Conservation (phyloP, 306 rosid species). For the Datisca glomerata region DNA sequence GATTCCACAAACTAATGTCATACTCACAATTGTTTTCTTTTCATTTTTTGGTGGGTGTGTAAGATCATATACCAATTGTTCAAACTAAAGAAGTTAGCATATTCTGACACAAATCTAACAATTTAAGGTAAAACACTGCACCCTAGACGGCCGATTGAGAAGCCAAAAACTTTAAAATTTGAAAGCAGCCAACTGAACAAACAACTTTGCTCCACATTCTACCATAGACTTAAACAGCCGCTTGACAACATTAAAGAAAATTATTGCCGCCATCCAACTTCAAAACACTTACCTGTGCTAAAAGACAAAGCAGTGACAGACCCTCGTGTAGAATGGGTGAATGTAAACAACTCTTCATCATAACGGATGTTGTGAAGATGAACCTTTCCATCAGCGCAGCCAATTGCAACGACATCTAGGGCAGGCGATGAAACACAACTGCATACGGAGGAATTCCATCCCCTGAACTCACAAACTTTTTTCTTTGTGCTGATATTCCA, state of each 20-base stretch:
- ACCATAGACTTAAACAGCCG: not conserved
- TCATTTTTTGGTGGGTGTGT: too few relatives aligned
- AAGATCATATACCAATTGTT: too few relatives aligned
- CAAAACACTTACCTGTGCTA: slow-evolving; percentile 60
- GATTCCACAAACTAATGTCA: too few relatives aligned
- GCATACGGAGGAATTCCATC: slow-evolving; percentile 73
- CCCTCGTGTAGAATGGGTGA: slow-evolving; percentile 83
- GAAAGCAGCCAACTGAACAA: not conserved
- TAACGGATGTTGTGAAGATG: slow-evolving; percentile 70
- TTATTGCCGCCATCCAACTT: not conserved
- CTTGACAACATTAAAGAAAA: not conserved
- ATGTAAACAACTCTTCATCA: slow-evolving; percentile 68
- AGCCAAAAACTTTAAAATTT: too few relatives aligned
- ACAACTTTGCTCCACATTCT: not conserved
- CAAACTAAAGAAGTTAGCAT: too few relatives aligned
- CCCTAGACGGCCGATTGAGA: too few relatives aligned
- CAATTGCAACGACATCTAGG: slow-evolving; percentile 79
- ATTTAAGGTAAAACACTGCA: too few relatives aligned
- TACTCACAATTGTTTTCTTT: too few relatives aligned
- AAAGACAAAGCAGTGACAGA: slow-evolving; percentile 89
- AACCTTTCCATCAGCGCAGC: slow-evolving; percentile 80
- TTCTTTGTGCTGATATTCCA: slow-evolving; percentile 89
- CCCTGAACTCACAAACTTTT: slow-evolving; percentile 70
- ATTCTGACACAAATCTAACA: too few relatives aligned
- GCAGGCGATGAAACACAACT: slow-evolving; percentile 89